Conservation (phyloP, 176 grass and related monocot species). For the Otatea glauca region DNA sequence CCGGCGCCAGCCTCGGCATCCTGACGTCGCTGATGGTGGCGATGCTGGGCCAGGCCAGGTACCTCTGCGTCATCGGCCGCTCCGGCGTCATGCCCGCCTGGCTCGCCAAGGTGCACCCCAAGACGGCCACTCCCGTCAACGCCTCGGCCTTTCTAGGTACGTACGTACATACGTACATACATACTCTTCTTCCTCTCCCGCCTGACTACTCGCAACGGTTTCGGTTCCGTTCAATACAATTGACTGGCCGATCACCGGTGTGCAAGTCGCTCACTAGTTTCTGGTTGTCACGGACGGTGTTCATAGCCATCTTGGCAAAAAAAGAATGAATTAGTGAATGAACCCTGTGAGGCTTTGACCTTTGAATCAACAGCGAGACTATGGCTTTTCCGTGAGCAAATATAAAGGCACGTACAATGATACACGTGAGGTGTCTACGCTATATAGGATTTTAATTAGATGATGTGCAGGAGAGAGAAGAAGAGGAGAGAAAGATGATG, state of each 20-base stretch:
- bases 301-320: background rate
- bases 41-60: slow-evolving; percentile 93
- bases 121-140: slow-evolving; percentile 82
- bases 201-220: background rate
- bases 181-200: background rate
- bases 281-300: background rate
- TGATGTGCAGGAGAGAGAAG: too few species aligned
- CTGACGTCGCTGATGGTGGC: slow-evolving; percentile 88
- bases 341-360: background rate
- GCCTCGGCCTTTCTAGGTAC: slow-evolving; percentile 85
- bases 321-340: background rate
- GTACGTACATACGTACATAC: background rate
- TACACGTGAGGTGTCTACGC: too few species aligned
- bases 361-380: background rate
- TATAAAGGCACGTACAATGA: too few species aligned
- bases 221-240: background rate
- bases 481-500: too few species aligned
- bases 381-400: slow-evolving; percentile 17
- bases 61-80: slow-evolving; percentile 94
- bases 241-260: too few species aligned
- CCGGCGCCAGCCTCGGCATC: slow-evolving; percentile 84
- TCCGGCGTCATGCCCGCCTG: slow-evolving; percentile 78
- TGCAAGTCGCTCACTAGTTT: too few species aligned
- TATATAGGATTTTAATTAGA: too few species aligned
- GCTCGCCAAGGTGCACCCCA: slow-evolving; percentile 79